Evolutionary conservation across 306 rosid genomes (phyloP).

Genomic region (Luffa acutangula): DNA sequence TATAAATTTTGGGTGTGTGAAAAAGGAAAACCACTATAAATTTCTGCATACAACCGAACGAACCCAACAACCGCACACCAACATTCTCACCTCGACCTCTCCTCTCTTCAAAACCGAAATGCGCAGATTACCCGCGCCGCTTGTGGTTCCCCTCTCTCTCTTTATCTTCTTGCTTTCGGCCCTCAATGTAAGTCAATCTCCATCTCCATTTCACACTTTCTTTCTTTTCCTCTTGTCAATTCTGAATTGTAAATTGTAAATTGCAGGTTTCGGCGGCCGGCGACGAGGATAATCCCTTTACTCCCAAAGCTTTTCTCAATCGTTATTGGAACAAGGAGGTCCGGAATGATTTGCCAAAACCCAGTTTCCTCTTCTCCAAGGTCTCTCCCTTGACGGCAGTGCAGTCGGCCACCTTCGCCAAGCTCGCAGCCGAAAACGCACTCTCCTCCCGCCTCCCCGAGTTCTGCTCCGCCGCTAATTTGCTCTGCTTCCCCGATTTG

Average conservation of each 20-base stretch:
- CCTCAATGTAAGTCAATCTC: conserved; percentile 51
- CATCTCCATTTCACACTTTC: background rate
- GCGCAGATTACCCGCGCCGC: conserved; percentile 18
- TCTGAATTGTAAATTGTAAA: background rate
- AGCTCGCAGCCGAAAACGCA: conserved; percentile 38
- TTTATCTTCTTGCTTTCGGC: conserved; percentile 43
- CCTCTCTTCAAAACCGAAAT: background rate
- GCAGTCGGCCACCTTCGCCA: conserved; percentile 48
- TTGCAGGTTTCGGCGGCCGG: conserved; percentile 38
- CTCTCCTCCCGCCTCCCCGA: conserved; percentile 58
- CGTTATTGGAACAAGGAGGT: conserved; percentile 95
- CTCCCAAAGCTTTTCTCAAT: conserved; percentile 51
- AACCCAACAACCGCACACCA: conserved; percentile 47
- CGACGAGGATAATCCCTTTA: conserved; percentile 49
- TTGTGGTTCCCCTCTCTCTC: conserved; percentile 23
- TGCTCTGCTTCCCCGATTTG: conserved; percentile 68
- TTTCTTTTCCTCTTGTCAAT: background rate
- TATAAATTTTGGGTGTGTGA: background rate
- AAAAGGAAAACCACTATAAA: conserved; percentile 35
- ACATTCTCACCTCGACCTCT: conserved; percentile 27
- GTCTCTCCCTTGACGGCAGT: conserved; percentile 63
- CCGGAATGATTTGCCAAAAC: conserved; percentile 41
- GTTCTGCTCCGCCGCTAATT: conserved; percentile 68
- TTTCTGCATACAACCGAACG: conserved; percentile 12
- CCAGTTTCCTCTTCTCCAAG: conserved; percentile 53